A percentile compares a stretch with the other conserved stretches of the same genome.
phyloP scores from a whole-genome alignment of 2,329 filamentous ascomycete species.

The Alternaria hordeiaustralica region DNA sequence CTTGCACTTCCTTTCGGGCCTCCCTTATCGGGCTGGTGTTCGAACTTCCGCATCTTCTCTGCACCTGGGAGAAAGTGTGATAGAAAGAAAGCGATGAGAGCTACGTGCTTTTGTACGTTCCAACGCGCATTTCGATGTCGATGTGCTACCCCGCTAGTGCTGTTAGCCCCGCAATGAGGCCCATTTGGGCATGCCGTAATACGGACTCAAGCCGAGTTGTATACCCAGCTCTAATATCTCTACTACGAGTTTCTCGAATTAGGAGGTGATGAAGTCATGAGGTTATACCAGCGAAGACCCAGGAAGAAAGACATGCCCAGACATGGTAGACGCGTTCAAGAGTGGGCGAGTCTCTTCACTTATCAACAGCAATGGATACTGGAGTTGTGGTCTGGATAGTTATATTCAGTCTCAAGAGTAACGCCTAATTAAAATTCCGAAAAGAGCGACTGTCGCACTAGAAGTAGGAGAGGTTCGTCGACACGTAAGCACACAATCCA shows the following conservation, averaged over 20 bases:
- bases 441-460: neutral
- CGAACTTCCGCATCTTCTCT: slow-evolving; percentile 3
- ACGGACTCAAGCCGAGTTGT: neutral
- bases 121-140: neutral
- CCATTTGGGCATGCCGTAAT: neutral
- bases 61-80: neutral
- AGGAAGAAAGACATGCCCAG: neutral
- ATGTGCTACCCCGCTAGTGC: slow-evolving; percentile 8
- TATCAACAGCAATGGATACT: neutral
- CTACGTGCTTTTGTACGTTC: neutral
- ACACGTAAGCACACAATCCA: neutral
- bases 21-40: slow-evolving; percentile 18
- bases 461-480: neutral
- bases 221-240: neutral
- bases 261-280: neutral
- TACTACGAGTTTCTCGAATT: neutral
- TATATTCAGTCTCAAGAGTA: neutral
- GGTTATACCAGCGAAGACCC: neutral
- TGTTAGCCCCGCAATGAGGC: neutral
- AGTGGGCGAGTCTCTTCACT: neutral
- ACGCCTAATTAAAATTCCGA: neutral
- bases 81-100: neutral
- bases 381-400: neutral
- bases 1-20: slow-evolving; percentile 16
- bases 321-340: neutral